phyloP scores from a whole-genome alignment of 495 filamentous ascomycete genomes.

The Aspergillus cavernicola region DNA sequence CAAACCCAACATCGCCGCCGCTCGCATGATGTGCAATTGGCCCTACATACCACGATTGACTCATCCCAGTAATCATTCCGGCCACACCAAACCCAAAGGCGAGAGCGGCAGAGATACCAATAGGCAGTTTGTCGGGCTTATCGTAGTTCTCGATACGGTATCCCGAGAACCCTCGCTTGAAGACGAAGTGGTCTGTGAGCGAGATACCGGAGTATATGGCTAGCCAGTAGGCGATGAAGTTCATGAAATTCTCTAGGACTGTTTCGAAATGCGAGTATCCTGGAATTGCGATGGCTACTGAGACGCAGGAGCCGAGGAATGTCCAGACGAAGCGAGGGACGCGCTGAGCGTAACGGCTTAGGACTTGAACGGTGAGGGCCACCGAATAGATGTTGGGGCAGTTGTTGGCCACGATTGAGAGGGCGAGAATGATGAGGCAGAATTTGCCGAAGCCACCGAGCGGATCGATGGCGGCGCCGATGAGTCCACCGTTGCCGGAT shows the following conservation, averaged over 20 bases:
- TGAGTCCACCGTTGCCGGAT: constrained; percentile 67
- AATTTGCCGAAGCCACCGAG: constrained; percentile 77
- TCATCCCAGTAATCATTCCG: constrained; percentile 76
- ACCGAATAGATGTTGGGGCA: constrained; percentile 90
- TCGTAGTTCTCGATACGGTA: constrained; percentile 63
- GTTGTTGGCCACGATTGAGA: constrained; percentile 80
- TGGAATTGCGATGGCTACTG: constrained; percentile 73
- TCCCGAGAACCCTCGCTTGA: constrained; percentile 60
- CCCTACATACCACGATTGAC: constrained; percentile 70
- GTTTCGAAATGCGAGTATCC: constrained; percentile 70
- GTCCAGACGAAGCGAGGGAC: constrained; percentile 80
- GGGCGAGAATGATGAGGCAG: constrained; percentile 74
- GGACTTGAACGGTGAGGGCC: constrained; percentile 67
- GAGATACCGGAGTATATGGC: constrained; percentile 75
- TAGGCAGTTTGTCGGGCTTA: constrained; percentile 56
- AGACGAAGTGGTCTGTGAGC: constrained; percentile 73
- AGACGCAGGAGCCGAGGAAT: constrained; percentile 61
- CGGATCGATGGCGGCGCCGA: constrained; percentile 62
- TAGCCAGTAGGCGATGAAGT: constrained; percentile 79
- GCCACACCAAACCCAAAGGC: constrained; percentile 67
- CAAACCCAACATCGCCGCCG: constrained; percentile 75
- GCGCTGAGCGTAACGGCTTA: constrained; percentile 58
- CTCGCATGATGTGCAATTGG: constrained; percentile 66
- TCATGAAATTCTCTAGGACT: constrained; percentile 75
- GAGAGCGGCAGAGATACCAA: constrained; percentile 63